Conservation (phyloP, 139 green algal genomes). For the Chlamydomonas sphaeroides region DNA sequence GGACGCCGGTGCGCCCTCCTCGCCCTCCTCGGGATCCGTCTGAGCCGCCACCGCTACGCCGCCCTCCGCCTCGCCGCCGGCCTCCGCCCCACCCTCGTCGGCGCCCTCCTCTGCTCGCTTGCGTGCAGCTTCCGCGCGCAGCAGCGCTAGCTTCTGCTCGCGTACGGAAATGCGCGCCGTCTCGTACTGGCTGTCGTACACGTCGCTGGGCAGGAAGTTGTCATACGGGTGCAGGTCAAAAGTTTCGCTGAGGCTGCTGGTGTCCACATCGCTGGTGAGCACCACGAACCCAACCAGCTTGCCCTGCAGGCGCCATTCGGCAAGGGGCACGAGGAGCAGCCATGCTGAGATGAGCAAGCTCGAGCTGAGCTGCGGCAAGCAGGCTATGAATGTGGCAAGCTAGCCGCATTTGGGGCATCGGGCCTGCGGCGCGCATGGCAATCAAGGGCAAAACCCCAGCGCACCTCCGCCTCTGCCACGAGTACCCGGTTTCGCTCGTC, state of each 20-base stretch:
- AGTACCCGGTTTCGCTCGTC: conserved; percentile 64
- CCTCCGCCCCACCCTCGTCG: background rate
- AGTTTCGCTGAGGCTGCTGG: conserved; percentile 50
- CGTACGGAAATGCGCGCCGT: conserved; percentile 19
- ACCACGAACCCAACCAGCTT: conserved; percentile 69
- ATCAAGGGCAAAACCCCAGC: too few species aligned
- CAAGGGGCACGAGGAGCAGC: too few species aligned
- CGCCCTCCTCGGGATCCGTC: background rate
- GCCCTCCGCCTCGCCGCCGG: background rate
- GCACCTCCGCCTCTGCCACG: conserved; percentile 62
- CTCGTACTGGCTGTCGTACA: conserved; percentile 56
- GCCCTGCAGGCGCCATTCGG: too few species aligned
- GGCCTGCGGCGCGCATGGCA: too few species aligned
- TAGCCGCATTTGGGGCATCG: too few species aligned
- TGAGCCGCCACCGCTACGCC: background rate
- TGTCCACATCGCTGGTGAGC: conserved; percentile 63
- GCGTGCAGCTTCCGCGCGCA: conserved; percentile 13
- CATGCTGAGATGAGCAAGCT: too few species aligned
- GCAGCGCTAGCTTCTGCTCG: conserved; percentile 15
- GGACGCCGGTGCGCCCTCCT: too few species aligned
- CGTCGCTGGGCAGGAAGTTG: conserved; percentile 63
- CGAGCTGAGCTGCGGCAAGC: too few species aligned
- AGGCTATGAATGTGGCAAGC: too few species aligned
- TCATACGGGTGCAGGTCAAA: conserved; percentile 77
- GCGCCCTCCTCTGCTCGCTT: background rate